phyloP scores from a whole-genome alignment of 495 filamentous ascomycete species.

The Podospora conica region DNA sequence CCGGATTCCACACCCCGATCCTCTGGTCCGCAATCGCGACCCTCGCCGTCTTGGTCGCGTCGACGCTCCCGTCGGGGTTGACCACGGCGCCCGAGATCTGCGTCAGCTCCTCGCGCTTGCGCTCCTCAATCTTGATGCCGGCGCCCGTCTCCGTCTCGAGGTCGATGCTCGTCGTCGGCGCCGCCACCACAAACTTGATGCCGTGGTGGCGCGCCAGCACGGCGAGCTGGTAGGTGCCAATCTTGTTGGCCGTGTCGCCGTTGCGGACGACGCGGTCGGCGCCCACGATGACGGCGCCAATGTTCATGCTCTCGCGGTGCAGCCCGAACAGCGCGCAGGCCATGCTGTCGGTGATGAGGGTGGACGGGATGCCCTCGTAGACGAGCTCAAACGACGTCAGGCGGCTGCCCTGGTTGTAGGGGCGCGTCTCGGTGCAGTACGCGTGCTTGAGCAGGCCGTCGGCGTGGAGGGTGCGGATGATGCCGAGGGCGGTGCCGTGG shows the following conservation, averaged over 20 bases:
- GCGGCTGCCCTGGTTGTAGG: slow-evolving; percentile 95
- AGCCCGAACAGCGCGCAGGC: slow-evolving; percentile 69
- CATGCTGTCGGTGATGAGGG: slow-evolving; percentile 95
- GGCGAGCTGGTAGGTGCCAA: slow-evolving; percentile 89
- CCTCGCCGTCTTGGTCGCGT: slow-evolving; percentile 51
- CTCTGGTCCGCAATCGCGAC: slow-evolving; percentile 75
- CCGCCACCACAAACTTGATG: slow-evolving; percentile 91
- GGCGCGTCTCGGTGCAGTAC: slow-evolving; percentile 94
- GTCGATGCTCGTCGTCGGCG: slow-evolving; percentile 91
- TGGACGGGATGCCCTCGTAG: slow-evolving; percentile 87
- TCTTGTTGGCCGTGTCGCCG: slow-evolving; percentile 97
- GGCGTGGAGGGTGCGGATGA: slow-evolving; percentile 77
- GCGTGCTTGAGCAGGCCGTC: slow-evolving; percentile 62
- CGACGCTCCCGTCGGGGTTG: slow-evolving; percentile 41
- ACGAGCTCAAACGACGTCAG: slow-evolving; percentile 94
- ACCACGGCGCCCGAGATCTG: slow-evolving; percentile 68
- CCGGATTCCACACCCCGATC: slow-evolving; percentile 89
- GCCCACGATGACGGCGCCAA: slow-evolving; percentile 85
- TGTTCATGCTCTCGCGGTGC: slow-evolving; percentile 49
- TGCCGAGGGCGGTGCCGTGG: slow-evolving; percentile 90
- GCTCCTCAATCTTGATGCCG: slow-evolving; percentile 83
- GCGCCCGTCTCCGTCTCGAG: slow-evolving; percentile 65
- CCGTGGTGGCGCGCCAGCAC: slow-evolving; percentile 80
- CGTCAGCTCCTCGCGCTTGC: slow-evolving; percentile 70
- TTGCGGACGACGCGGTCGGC: slow-evolving; percentile 94